Percentiles rank a stretch among this genome's conserved stretches.
Conservation (phyloP, 225 moss, liverwort and hornwort species). For the Ulota crispa region DNA sequence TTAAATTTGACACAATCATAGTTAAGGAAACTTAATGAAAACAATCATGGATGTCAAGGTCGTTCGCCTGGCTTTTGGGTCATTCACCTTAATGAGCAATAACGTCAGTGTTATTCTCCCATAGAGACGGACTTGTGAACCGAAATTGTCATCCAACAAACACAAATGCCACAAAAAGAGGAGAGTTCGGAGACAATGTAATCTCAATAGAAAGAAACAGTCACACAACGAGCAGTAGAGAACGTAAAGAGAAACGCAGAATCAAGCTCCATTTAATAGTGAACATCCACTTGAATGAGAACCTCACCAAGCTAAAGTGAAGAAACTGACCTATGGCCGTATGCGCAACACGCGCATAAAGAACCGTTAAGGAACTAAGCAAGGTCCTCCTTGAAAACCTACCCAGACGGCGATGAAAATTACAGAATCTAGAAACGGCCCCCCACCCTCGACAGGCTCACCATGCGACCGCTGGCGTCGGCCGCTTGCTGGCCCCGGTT, state of each 20-base stretch:
- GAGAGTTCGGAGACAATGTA: neutral
- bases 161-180: neutral
- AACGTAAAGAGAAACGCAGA: neutral
- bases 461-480: conserved; percentile 92
- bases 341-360: conserved; percentile 8
- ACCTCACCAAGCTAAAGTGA: conserved; percentile 23
- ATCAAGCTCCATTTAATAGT: conserved; percentile 1
- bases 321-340: conserved; percentile 22
- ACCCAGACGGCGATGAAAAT: neutral
- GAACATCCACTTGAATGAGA: neutral
- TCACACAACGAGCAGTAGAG: neutral
- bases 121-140: neutral
- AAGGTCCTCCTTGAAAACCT: neutral
- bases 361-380: neutral
- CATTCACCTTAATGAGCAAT: no score
- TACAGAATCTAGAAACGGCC: conserved; percentile 39
- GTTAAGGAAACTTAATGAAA: no score
- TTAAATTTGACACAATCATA: no score
- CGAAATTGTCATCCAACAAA: neutral
- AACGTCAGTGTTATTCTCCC: no score
- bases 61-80: no score
- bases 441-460: conserved; percentile 67
- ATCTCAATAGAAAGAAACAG: neutral
- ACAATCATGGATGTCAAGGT: no score
- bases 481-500: conserved; percentile 69